Base-by-base conservation (phyloP, 202 grass and related monocot genomes). In the Eragrostis tef region DNA sequence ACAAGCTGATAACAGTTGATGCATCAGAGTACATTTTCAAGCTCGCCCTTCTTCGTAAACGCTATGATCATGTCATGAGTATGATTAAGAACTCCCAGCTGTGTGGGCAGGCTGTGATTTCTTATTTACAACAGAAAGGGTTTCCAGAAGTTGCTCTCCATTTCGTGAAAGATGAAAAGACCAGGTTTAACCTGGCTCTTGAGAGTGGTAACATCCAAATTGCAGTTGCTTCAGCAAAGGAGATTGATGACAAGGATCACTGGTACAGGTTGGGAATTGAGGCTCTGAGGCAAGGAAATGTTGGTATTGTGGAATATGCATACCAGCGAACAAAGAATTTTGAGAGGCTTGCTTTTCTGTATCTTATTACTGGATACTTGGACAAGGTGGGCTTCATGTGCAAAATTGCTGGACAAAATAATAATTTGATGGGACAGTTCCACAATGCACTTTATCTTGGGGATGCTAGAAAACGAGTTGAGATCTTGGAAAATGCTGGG, bases 71-170 rank as follows among this genome's bases (percentile, higher is more conserved):
- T 91, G 96, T 99, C 70, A 96, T 99, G 96, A 90, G 85, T 74
- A 93, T 99, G 96, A 99, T 99, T 56, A 93, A 75, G 84, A 99
- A 79, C 86, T 99, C 96, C 34, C 92, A 99, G 74, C 49, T 99
- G 41, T 99, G 96, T 78, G 96, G 96, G 29, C 96, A 99, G 50
- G 93, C 96, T 66, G 85, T 99, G 65, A 99, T 99, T 65, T 85
- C 96, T 85, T 99, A 99, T 88, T 85, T 99, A 26, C 96, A 99
- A 71, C 90, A 95, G 66, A 99, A 99, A 79, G 96, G 93, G 0
- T 99, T 99, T 79, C 96, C 96, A 69, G 96, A 99, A 90, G 96
- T 99, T 75, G 96, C 96, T 74, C 96, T 99, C 39, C 96, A 98
- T 84, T 98, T 98, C 79, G 96, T 98, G 27, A 98, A 94, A 87